Evolutionary conservation across 768 basidiomycete genomes (phyloP).

Genomic region (Pulveroboletus sp.): DNA sequence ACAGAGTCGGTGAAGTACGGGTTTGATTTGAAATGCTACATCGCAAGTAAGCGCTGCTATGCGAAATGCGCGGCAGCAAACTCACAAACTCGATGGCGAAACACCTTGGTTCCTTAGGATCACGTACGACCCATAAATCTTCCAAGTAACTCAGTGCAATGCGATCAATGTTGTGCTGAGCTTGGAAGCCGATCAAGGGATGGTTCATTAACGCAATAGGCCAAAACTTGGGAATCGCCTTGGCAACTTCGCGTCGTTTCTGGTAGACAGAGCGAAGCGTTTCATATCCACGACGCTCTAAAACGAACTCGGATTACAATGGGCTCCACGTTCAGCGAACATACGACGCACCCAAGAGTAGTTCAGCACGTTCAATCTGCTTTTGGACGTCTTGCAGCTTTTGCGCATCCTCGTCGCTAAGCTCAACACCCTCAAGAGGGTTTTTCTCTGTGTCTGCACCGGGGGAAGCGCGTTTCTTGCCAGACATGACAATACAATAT

Average conservation of each 20-base stretch:
- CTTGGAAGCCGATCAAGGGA: constrained; percentile 55
- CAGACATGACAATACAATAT: constrained; percentile 29
- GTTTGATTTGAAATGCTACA: constrained; percentile 80
- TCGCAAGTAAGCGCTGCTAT: constrained; percentile 1
- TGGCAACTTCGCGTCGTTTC: constrained; percentile 63
- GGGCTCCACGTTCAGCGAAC: neutral
- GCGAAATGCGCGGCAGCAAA: constrained; percentile 20
- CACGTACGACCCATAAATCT: constrained; percentile 79
- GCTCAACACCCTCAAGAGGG: constrained; percentile 61
- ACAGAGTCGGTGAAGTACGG: constrained; percentile 75
- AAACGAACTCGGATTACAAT: constrained; percentile 9
- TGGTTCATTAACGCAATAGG: constrained; percentile 81
- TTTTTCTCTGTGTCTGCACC: constrained; percentile 73
- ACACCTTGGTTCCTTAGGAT: constrained; percentile 69
- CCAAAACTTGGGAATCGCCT: constrained; percentile 78
- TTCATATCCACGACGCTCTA: constrained; percentile 63
- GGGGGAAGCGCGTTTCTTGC: constrained; percentile 75
- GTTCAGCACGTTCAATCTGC: constrained; percentile 65
- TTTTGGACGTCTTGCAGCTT: constrained; percentile 64
- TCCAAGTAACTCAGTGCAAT: constrained; percentile 79
- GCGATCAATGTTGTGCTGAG: constrained; percentile 72
- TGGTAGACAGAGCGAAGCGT: constrained; percentile 60
- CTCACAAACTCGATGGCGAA: constrained; percentile 88
- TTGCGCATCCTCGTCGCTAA: constrained; percentile 67
- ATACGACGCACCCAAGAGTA: constrained; percentile 59